Percentiles rank a stretch among this genome's conserved stretches.
phyloP scores from a whole-genome alignment of 148 eudicot species.

The Nepenthes mirabilis region DNA sequence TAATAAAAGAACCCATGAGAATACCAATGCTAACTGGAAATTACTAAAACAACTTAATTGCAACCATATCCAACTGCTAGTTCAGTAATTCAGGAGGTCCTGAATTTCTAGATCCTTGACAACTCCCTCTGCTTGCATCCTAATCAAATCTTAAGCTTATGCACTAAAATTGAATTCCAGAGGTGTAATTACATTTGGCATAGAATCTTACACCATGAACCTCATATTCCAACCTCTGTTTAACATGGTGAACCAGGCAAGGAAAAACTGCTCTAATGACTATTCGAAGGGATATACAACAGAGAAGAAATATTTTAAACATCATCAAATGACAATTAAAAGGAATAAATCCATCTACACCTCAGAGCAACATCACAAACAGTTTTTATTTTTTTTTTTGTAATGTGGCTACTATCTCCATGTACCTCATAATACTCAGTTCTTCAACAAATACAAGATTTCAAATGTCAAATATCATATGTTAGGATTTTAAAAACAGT shows the following conservation, averaged over 20 bases:
- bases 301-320: neutral
- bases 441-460: slow-evolving; percentile 48
- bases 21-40: too few species aligned
- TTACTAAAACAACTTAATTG: too few species aligned
- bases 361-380: slow-evolving; percentile 92
- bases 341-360: slow-evolving; percentile 66
- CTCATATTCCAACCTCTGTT: neutral
- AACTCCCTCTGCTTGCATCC: too few species aligned
- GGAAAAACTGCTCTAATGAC: neutral
- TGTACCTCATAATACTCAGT: slow-evolving; percentile 68
- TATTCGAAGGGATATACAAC: neutral
- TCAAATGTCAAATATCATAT: too few species aligned
- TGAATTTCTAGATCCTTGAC: too few species aligned
- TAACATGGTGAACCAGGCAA: neutral
- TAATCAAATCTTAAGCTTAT: too few species aligned
- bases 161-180: neutral
- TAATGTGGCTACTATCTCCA: slow-evolving; percentile 71
- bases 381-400: slow-evolving; percentile 74
- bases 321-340: neutral
- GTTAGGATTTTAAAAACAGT: too few species aligned
- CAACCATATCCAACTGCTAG: too few species aligned
- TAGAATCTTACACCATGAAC: neutral
- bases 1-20: too few species aligned
- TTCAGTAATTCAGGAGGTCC: neutral
- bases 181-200: neutral